Evolutionary conservation across 768 basidiomycete genomes (phyloP), one percentile per base, ranked within the genome.

Genomic region (Mycena galericulata): DNA sequence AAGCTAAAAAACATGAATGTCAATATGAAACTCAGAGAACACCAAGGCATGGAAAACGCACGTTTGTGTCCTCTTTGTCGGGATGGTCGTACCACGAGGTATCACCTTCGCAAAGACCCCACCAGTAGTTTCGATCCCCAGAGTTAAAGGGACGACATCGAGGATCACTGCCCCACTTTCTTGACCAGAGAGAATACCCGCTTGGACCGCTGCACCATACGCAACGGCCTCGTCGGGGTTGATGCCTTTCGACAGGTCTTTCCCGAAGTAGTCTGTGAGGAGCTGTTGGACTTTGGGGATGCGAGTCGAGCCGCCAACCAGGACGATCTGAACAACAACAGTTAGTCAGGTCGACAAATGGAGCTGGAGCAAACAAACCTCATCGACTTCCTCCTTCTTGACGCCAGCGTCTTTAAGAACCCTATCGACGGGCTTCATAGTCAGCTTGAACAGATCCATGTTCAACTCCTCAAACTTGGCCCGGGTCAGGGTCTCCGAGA

Each of bases 401-500:
- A 95, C 86, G 69, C 86, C 86, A 50, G 93, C 90, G 78, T 94
- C 92, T 86, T 91, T 92, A 70, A 94, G 84, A 22, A 94, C 93
- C 80, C 91, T 92, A 79, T 93, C 90, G 68, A 94, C 93, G 67
- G 92, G 92, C 81, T 90, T 90, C 90, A 95, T 89, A 17, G 93
- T 94, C 86, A 90, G 91, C 72, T 88, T 83, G 88, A 95, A 94
- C 29, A 95, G 85, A 74, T 93, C 92, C 79, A 90, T 86, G 84
- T 92, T 94, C 73, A 94, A 84, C 79, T 94, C 92, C 82, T 94
- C 93, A 77, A 95, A 94, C 81, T 93, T 93, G 79, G 92, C 92
- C 53, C 92, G 86, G 22, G 93, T 94, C 56, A 94, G 83, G 10
- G 89, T 90, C 84, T 93, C 92, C 53, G 89, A 88, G 76, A 94